Base-by-base conservation (phyloP, 2,329 filamentous ascomycete species). In the Colletotrichum limetticola region DNA sequence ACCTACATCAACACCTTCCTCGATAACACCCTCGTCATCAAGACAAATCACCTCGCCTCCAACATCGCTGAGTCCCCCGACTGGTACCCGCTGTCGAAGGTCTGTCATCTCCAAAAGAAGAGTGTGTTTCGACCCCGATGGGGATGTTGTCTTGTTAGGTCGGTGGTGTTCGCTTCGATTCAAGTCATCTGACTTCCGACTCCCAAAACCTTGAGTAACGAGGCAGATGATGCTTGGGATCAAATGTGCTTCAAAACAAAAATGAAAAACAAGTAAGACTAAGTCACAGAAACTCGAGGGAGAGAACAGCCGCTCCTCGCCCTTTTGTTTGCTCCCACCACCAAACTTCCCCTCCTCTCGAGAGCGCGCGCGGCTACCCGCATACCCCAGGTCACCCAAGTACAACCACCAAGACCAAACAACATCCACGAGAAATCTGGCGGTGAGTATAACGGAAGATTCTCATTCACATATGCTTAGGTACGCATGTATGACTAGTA, bases 301-400 rank as follows among this genome's bases (percentile, higher is more conserved):
- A 16, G 16, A 16, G 4, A 28, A 28, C 26, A 9, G 28, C 22
- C 11, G 8, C 4, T 5, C 16, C 11, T 19, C 9, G 32, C 35
- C 12, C 1, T n/a, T 26, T 35, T 53, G 26, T 53, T 11, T 55
- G 24, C 53, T 22, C 37, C 37, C 46, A 28, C 19, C 28, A 19
- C 24, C 35, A 26, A 37, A 37, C 37, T 57, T 55, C 8, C 26
- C 28, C 24, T 46, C 46, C 42, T 24, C 30, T 32, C 30, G 30
- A 32, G 19, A 19, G 8, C 26, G 35, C 28, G 14, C 9, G 53
- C 66, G 70, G 70, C 42, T 65, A 37, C 32, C 26, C n/a, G 60
- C 66, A 70, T 55, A 19, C 7, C 42, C 46, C 16, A 49, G 28
- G 70, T 69, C 11, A 42, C 55, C 24, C 55, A 64, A 42, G 68